Evolutionary conservation across 257 asterid genomes (phyloP), one percentile per base, ranked within the genome.

Genomic region (Przewalskia tangutica): DNA sequence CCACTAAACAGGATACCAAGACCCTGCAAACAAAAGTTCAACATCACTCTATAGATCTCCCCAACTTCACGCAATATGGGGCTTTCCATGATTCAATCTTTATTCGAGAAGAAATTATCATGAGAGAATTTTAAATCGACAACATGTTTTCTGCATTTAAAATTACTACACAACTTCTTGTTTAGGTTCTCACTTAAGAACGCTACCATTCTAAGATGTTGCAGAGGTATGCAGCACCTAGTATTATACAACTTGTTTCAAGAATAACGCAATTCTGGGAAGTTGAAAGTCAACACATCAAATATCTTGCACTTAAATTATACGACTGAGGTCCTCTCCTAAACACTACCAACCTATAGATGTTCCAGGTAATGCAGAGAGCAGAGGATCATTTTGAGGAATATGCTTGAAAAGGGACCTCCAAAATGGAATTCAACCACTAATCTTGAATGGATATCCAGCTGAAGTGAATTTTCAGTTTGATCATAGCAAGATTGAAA

Each of bases 1-100:
- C 99, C 99, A 85, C 88, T 92, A 82, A 94, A 77, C 84, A 95
- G 82, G 83, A 95, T 91, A 60, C 98, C 99, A 81, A 95, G 92
- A 65, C 99, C 99, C 97, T 94, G 84, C 2, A 65, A 58, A 68
- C 5, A 16, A 58, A 4, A 65, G 79, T 5, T 68, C 60, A 51
- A 68, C 20, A 73, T 73, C 60, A 73, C 60, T 48, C 8, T 20
- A 7, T 71, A 48, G 40, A 71, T 38, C 3, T 42, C 58, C 55
- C 34, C 14, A 50, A 23, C 46, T 64, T 62, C 42, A 46, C 44
- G 77, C 67, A 40, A 78, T 40, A 4, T 17, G 32, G 32, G 58
- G 53, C 76, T 44, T 79, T 36, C 59, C 1, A 2, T 16, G 63
- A 56, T 11, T 23, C 63, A 56, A 56, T 71, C 12, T 46, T 44